A percentile compares a stretch with the other conserved stretches of the same genome.
Evolutionary conservation across 441 rosid genomes (phyloP).

Genomic region (Corymbia calophylla): DNA sequence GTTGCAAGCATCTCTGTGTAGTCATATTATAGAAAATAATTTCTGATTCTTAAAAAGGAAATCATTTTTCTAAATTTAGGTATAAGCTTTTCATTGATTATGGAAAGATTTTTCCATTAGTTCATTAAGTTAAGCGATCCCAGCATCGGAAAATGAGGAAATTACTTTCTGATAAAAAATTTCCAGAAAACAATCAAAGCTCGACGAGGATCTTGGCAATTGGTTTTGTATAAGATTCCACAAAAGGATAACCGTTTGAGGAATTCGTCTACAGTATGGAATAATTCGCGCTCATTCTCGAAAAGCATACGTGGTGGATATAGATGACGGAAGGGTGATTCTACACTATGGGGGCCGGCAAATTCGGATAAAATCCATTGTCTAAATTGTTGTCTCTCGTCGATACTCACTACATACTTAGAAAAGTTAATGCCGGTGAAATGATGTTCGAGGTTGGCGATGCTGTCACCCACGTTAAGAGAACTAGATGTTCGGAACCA

Average conservation of each 20-base stretch:
- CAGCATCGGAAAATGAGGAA: accelerated
- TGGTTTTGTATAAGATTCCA: not conserved
- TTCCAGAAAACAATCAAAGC: not conserved
- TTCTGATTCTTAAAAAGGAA: not conserved
- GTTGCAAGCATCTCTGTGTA: accelerated
- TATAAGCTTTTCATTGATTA: accelerated
- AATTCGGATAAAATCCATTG: not conserved
- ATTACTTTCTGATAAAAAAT: not conserved
- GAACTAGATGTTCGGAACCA: not conserved
- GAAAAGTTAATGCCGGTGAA: not conserved
- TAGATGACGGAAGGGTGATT: not conserved
- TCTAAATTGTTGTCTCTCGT: not conserved
- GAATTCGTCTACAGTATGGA: not conserved
- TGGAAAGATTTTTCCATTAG: too few relatives aligned
- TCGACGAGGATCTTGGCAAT: not conserved
- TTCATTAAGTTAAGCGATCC: not conserved
- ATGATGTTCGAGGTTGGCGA: not conserved
- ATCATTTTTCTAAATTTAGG: not conserved
- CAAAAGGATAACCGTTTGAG: not conserved
- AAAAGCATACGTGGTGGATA: not conserved
- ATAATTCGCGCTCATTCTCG: not conserved
- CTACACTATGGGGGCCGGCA: not conserved
- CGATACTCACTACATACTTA: not conserved
- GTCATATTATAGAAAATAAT: not conserved
- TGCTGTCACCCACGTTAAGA: not conserved